These are phyloP conservation scores for Erodium chrysanthum DNA, from an alignment of 441 rosid species.

Conservation along the genomic window DNA sequence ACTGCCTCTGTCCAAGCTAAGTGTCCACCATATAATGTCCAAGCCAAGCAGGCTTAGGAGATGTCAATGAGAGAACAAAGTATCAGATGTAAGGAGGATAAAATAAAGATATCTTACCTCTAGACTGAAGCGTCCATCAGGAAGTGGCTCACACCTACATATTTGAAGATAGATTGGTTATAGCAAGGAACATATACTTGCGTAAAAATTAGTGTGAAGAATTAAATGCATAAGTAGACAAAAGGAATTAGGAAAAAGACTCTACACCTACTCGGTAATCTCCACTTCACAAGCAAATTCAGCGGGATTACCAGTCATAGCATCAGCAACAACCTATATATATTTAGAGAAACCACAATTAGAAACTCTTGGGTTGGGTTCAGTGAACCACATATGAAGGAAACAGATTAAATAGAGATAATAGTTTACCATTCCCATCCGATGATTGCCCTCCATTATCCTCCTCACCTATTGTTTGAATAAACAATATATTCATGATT, in stretches of 20 bases:
- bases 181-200: not conserved
- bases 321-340: constrained; percentile 64
- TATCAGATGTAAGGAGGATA: constrained; percentile 3
- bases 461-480: constrained; percentile 63
- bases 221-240: not conserved
- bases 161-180: constrained; percentile 9
- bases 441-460: constrained; percentile 90
- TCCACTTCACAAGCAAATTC: constrained; percentile 95
- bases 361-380: constrained; percentile 13
- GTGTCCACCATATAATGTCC: too few relatives aligned
- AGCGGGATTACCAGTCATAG: constrained; percentile 50
- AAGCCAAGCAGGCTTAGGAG: too few relatives aligned
- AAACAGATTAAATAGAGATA: constrained; percentile 17
- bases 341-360: constrained; percentile 14
- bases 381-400: constrained; percentile 3
- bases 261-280: constrained; percentile 71
- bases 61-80: not conserved
- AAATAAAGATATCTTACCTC: constrained; percentile 43
- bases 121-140: constrained; percentile 83
- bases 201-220: not conserved
- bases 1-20: not conserved
- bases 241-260: not conserved
- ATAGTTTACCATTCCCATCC: constrained; percentile 86
- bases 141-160: constrained; percentile 85
- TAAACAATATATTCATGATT: not conserved